Percentiles rank a stretch among this genome's conserved stretches.
Evolutionary conservation across 1,139 yeast species (phyloP).

Genomic region (Zygosaccharomyces sapae): DNA sequence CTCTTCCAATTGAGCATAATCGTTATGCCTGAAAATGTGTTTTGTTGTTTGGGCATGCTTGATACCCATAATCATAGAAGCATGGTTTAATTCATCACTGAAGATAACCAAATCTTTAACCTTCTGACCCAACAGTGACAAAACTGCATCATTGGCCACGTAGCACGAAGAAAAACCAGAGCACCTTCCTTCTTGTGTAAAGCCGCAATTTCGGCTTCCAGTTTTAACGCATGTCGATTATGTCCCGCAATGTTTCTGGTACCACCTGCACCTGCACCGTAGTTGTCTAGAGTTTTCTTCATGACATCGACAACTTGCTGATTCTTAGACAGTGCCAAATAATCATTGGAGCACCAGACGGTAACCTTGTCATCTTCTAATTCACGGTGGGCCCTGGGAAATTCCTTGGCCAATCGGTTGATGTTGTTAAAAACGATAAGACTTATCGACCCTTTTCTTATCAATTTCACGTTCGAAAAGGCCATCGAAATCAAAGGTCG

Average conservation of each 20-base stretch:
- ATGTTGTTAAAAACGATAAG: constrained; percentile 95
- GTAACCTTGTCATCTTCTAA: constrained; percentile 77
- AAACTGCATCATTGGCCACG: constrained; percentile 96
- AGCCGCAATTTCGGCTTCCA: constrained; percentile 83
- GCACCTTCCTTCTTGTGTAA: constrained; percentile 95
- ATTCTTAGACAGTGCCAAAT: constrained; percentile 90
- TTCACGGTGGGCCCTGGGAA: constrained; percentile 86
- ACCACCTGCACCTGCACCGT: constrained; percentile 99
- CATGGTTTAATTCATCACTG: constrained; percentile 90
- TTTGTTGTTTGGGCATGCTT: constrained; percentile 84
- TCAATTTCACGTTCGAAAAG: constrained; percentile 58
- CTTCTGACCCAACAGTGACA: constrained; percentile 85
- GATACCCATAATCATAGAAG: constrained; percentile 96
- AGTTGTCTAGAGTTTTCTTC: constrained; percentile 76
- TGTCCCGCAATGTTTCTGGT: constrained; percentile 99
- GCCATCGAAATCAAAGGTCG: constrained; percentile 60
- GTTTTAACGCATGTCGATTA: constrained; percentile 75
- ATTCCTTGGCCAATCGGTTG: constrained; percentile 89
- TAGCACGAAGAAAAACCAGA: constrained; percentile 92
- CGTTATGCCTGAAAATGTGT: constrained; percentile 88
- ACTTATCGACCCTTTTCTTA: constrained; percentile 78
- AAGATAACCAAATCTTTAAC: constrained; percentile 85
- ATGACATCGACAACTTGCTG: constrained; percentile 66
- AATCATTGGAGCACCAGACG: constrained; percentile 98
- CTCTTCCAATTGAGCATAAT: constrained; percentile 74